Evolutionary conservation across 371 early-diverging fungal genomes (phyloP).

Genomic region (Cladochytrium tenue): DNA sequence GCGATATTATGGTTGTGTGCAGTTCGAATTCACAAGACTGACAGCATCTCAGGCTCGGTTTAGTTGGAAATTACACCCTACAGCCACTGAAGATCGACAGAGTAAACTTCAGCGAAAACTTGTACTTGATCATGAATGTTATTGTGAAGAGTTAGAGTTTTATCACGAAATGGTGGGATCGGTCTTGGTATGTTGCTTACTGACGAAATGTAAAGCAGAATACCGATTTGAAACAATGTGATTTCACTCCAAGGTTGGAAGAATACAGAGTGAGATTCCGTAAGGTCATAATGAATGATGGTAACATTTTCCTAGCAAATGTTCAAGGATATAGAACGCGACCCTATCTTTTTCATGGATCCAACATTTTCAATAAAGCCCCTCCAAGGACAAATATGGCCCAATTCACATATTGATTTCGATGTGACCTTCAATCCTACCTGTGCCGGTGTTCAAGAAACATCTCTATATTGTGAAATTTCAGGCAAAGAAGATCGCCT

Average conservation of each 20-base stretch:
- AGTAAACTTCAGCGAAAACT: constrained; percentile 20
- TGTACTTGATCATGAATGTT: constrained; percentile 24
- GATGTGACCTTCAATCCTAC: constrained; percentile 42
- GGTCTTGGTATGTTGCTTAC: no score
- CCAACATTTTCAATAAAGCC: constrained; percentile 42
- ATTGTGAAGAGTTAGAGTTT: no score
- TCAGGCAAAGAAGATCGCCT: constrained; percentile 48
- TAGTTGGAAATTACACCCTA: constrained; percentile 50
- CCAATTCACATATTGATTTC: constrained; percentile 44
- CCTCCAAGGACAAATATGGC: constrained; percentile 47
- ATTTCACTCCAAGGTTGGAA: constrained; percentile 38
- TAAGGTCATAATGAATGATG: neutral
- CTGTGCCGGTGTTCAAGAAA: constrained; percentile 30
- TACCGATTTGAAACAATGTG: constrained; percentile 26
- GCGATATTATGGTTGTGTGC: constrained; percentile 44
- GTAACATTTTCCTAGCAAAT: no score
- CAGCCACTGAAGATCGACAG: constrained; percentile 40
- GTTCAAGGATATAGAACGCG: constrained; percentile 35
- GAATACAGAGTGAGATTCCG: constrained; percentile 32
- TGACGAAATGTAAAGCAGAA: constrained; percentile 20
- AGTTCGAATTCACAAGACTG: constrained; percentile 1
- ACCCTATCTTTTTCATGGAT: constrained; percentile 34
- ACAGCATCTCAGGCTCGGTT: constrained; percentile 35
- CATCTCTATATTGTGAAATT: constrained; percentile 47
- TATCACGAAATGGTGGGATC: no score